phyloP scores from a whole-genome alignment of 2,329 filamentous ascomycete species.

The Delphinella strobiligena region DNA sequence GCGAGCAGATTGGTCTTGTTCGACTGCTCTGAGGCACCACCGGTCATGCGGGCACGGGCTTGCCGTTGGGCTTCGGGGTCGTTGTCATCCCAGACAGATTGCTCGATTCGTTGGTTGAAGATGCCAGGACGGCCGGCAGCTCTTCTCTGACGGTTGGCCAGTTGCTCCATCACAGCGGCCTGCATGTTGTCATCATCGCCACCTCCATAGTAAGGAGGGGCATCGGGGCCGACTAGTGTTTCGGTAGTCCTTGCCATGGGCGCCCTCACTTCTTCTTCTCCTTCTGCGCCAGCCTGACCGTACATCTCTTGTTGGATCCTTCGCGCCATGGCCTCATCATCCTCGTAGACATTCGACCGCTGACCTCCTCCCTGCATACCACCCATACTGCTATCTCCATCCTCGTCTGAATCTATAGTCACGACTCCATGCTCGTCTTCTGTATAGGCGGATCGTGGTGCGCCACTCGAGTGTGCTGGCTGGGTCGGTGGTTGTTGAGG shows the following conservation, averaged over 20 bases:
- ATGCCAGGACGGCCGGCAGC: constrained; percentile 42
- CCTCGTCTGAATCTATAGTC: constrained; percentile 66
- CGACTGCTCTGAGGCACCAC: constrained; percentile 52
- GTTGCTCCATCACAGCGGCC: constrained; percentile 52
- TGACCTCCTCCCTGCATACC: constrained; percentile 13
- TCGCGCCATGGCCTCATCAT: constrained; percentile 88
- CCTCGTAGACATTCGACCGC: constrained; percentile 41
- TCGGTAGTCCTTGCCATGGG: constrained; percentile 87
- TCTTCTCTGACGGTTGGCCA: constrained; percentile 36
- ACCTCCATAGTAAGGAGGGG: constrained; percentile 9
- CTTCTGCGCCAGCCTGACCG: constrained; percentile 34
- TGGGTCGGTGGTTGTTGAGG: constrained; percentile 19
- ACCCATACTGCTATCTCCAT: constrained; percentile 37
- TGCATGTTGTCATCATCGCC: constrained; percentile 42
- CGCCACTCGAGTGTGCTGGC: constrained; percentile 21
- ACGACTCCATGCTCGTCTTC: constrained; percentile 52
- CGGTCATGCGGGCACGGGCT: constrained; percentile 48
- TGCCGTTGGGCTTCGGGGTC: constrained; percentile 38
- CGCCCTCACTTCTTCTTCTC: constrained; percentile 60
- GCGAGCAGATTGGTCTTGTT: constrained; percentile 68
- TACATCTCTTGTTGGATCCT: constrained; percentile 89
- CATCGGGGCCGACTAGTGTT: constrained; percentile 64
- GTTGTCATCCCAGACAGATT: constrained; percentile 43
- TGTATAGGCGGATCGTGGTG: constrained; percentile 23
- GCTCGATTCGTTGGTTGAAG: constrained; percentile 47